These are phyloP conservation scores for Globisporangium alternatum DNA, from an alignment of 352 stramenopile species.

Conservation along the genomic window DNA sequence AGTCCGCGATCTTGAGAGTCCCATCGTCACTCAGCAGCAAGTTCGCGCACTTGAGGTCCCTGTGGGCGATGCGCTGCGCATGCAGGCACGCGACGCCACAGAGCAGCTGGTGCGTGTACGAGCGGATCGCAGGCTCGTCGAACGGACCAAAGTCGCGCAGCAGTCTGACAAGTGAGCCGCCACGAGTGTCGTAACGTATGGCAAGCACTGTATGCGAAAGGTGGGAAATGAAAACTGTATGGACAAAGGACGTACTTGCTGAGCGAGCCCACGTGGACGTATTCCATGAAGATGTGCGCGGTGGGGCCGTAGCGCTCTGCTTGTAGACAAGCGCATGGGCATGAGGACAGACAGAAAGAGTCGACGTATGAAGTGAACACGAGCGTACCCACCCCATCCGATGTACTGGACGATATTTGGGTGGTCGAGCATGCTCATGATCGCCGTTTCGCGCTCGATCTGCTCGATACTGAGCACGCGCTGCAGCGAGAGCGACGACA, in stretches of 20 bases:
- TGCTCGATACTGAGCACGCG: slow-evolving; percentile 46
- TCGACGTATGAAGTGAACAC: neutral
- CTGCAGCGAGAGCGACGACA: slow-evolving; percentile 55
- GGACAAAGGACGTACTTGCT: slow-evolving; percentile 34
- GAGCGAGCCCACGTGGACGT: slow-evolving; percentile 74
- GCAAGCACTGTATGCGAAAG: neutral
- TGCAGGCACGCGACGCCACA: slow-evolving; percentile 74
- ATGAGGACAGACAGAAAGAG: neutral
- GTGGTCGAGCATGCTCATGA: slow-evolving; percentile 50
- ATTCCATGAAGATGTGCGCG: slow-evolving; percentile 87
- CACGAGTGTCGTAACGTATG: too few relatives aligned
- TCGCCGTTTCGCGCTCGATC: slow-evolving; percentile 55
- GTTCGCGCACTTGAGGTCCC: slow-evolving; percentile 89
- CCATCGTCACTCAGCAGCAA: slow-evolving; percentile 64
- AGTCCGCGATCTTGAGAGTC: slow-evolving; percentile 85
- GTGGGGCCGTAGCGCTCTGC: slow-evolving; percentile 50
- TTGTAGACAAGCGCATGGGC: neutral
- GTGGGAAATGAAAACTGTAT: neutral
- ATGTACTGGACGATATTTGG: slow-evolving; percentile 62
- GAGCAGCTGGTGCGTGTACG: slow-evolving; percentile 60
- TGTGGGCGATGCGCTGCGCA: slow-evolving; percentile 63
- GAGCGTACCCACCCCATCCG: slow-evolving; percentile 53
- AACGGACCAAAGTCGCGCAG: slow-evolving; percentile 81
- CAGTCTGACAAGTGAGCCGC: slow-evolving; percentile 29
- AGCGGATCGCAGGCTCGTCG: slow-evolving; percentile 51